These are phyloP conservation scores for Cylindrotheca fusiformis DNA, from an alignment of 108 stramenopile species.

Conservation along the genomic window DNA sequence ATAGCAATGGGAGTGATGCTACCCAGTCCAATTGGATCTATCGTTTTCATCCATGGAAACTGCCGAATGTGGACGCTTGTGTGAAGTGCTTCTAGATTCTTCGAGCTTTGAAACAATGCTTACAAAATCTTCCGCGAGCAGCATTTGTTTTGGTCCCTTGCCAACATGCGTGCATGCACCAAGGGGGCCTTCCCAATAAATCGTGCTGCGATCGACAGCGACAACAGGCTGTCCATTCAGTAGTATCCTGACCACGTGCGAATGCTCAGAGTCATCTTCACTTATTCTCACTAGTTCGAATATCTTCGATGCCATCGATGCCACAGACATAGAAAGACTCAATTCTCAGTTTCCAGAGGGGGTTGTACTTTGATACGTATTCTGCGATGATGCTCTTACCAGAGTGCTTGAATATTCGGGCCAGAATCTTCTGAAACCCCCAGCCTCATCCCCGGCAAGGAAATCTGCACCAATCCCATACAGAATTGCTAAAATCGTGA, in stretches of 20 bases:
- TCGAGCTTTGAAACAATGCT: constrained; percentile 21
- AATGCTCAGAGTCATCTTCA: background rate
- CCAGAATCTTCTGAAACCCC: constrained; percentile 34
- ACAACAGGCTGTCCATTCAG: constrained; percentile 35
- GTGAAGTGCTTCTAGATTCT: background rate
- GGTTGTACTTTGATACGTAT: too few species aligned
- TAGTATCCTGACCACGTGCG: constrained; percentile 25
- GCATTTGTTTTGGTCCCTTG: constrained; percentile 19
- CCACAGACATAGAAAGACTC: background rate
- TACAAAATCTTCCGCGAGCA: constrained; percentile 21
- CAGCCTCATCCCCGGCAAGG: constrained; percentile 29
- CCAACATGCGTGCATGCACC: constrained; percentile 5
- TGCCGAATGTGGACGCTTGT: constrained; percentile 6
- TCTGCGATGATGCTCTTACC: too few species aligned
- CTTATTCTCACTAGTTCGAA: constrained; percentile 37
- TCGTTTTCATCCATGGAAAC: background rate
- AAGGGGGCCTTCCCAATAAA: background rate
- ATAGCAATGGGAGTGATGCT: too few species aligned
- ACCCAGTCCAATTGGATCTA: constrained; percentile 17
- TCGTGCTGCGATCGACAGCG: constrained; percentile 1
- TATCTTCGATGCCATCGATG: constrained; percentile 6
- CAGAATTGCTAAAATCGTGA: constrained; percentile 65
- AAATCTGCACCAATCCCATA: constrained; percentile 76
- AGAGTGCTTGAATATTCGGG: constrained; percentile 37
- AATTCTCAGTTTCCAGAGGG: too few species aligned